These are phyloP conservation scores for Botrytis deweyae DNA, from an alignment of 2,329 filamentous ascomycete genomes.

Conservation along the genomic window DNA sequence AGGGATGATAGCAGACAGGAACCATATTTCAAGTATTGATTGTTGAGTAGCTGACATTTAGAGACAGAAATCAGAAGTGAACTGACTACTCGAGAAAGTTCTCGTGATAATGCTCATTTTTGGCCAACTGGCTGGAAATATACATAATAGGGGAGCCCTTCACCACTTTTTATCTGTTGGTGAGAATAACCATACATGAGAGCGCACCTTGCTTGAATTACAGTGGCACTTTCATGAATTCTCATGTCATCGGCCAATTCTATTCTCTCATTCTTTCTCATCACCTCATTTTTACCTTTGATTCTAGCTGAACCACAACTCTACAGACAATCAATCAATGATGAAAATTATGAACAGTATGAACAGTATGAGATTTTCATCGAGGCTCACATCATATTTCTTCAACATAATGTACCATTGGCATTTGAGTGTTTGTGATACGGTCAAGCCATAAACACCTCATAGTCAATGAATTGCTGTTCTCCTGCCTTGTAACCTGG, in stretches of 20 bases:
- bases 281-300: not conserved
- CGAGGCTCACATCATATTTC: not conserved
- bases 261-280: not conserved
- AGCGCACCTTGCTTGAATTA: not conserved
- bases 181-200: not conserved
- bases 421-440: constrained; percentile 31
- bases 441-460: constrained; percentile 39
- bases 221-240: not conserved
- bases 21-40: not conserved
- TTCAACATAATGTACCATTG: constrained; percentile 21
- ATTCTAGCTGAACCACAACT: not conserved
- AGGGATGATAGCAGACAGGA: not conserved
- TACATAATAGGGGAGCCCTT: not conserved
- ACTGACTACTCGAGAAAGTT: not conserved
- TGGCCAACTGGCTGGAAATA: not conserved
- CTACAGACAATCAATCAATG: not conserved
- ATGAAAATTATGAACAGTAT: not conserved
- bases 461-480: constrained; percentile 49
- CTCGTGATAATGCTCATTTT: not conserved
- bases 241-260: not conserved
- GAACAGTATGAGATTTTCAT: not conserved
- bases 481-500: constrained; percentile 71
- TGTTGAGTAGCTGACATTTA: not conserved
- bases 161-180: no score
- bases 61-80: not conserved